These are phyloP conservation scores for Penicillium sp. DNA, from an alignment of 2,329 filamentous ascomycete genomes.

Conservation along the genomic window DNA sequence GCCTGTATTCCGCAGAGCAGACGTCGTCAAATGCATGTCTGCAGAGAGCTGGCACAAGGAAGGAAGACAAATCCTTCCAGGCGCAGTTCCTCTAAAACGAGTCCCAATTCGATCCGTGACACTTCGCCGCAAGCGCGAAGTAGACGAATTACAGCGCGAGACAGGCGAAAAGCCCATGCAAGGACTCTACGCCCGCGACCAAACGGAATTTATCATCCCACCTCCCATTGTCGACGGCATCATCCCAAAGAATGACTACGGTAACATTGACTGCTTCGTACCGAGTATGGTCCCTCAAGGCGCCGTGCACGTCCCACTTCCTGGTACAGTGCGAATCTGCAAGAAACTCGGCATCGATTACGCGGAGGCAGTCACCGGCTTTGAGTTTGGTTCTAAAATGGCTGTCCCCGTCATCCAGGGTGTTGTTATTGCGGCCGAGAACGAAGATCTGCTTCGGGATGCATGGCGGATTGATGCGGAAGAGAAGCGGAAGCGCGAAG, in stretches of 20 bases:
- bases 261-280: slow-evolving; percentile 95
- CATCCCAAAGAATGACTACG: slow-evolving; percentile 92
- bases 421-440: slow-evolving; percentile 82
- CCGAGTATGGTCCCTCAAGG: slow-evolving; percentile 89
- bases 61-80: slow-evolving; percentile 73
- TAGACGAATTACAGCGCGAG: slow-evolving; percentile 79
- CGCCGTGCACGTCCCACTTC: slow-evolving; percentile 79
- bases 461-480: slow-evolving; percentile 78
- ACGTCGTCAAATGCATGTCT: slow-evolving; percentile 84
- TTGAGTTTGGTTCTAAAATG: slow-evolving; percentile 94
- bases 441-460: slow-evolving; percentile 73
- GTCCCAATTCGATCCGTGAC: slow-evolving; percentile 93
- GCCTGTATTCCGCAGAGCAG: slow-evolving; percentile 76
- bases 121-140: slow-evolving; percentile 80
- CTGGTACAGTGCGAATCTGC: slow-evolving; percentile 77
- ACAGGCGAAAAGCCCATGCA: slow-evolving; percentile 84
- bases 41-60: slow-evolving; percentile 98
- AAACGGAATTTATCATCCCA: slow-evolving; percentile 96
- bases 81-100: slow-evolving; percentile 76
- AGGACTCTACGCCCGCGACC: slow-evolving; percentile 78
- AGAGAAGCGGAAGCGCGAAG: slow-evolving; percentile 75
- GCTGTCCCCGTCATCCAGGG: slow-evolving; percentile 90
- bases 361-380: slow-evolving; percentile 92
- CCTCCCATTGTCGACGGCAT: slow-evolving; percentile 79
- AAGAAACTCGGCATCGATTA: slow-evolving; percentile 83